These are phyloP conservation scores for Parascedosporium putredinis DNA, from an alignment of 2,329 filamentous ascomycete species.

Conservation along the genomic window DNA sequence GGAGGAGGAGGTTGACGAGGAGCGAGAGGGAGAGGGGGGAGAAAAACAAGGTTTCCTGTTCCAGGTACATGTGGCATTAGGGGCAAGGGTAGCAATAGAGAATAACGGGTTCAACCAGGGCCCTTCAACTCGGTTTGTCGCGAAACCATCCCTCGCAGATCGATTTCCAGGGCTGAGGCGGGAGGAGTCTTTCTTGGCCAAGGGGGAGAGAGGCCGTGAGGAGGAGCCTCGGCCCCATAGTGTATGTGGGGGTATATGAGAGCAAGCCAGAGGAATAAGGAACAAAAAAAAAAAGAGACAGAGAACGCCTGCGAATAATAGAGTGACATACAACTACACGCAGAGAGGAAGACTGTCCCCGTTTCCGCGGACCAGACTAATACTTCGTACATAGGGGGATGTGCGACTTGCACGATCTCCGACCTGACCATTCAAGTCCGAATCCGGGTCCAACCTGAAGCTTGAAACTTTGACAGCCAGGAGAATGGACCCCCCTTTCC, in stretches of 20 bases:
- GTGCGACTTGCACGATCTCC: neutral
- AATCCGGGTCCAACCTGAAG: neutral
- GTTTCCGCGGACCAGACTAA: neutral
- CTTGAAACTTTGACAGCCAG: neutral
- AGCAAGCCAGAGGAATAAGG: no score
- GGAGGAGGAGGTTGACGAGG: neutral
- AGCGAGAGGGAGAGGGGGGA: neutral
- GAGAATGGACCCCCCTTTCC: neutral
- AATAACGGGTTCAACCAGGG: neutral
- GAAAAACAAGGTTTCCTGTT: neutral
- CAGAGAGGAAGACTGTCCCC: no score
- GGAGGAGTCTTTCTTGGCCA: neutral
- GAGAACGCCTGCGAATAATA: no score
- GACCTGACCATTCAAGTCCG: neutral
- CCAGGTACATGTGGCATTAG: no score
- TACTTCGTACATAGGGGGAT: neutral
- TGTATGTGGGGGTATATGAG: no score
- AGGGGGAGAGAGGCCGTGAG: neutral
- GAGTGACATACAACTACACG: no score
- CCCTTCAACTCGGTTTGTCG: neutral
- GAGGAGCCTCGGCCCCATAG: no score
- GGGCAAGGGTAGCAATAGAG: no score
- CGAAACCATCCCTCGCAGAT: constrained; percentile 2
- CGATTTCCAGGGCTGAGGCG: neutral
- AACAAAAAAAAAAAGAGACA: no score